Conservation (phyloP, 345 rosid species). For the Pugionium cornutum region DNA sequence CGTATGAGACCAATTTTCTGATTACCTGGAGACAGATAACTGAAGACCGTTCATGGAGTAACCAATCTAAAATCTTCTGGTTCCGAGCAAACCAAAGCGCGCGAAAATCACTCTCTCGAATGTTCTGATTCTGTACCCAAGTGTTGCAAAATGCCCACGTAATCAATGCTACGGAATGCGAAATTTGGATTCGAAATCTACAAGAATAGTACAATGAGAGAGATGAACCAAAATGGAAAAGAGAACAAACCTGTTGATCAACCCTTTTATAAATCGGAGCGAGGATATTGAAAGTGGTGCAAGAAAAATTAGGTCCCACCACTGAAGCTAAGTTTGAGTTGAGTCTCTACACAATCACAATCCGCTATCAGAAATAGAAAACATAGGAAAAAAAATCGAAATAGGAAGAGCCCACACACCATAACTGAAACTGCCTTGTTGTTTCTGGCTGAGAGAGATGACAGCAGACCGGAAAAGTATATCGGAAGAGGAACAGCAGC, state of each 20-base stretch:
- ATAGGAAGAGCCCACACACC: slow-evolving; percentile 9
- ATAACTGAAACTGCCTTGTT: slow-evolving; percentile 29
- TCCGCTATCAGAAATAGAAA: slow-evolving; percentile 17
- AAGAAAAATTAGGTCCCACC: slow-evolving; percentile 53
- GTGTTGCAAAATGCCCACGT: not conserved
- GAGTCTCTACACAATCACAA: slow-evolving; percentile 34
- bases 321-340: slow-evolving; percentile 41
- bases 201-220: not conserved
- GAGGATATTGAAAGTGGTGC: slow-evolving; percentile 78
- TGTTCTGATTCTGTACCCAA: slow-evolving; percentile 49
- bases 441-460: slow-evolving; percentile 29
- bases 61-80: slow-evolving; percentile 62
- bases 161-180: not conserved
- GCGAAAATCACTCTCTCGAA: slow-evolving; percentile 67
- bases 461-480: slow-evolving; percentile 37
- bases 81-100: slow-evolving; percentile 61
- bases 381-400: slow-evolving; percentile 4
- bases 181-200: not conserved
- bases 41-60: slow-evolving; percentile 64
- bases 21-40: slow-evolving; percentile 74
- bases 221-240: not conserved
- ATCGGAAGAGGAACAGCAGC: slow-evolving; percentile 35
- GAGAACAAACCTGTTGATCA: slow-evolving; percentile 51
- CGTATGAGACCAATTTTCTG: not conserved
- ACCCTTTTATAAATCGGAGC: slow-evolving; percentile 82